Conservation (phyloP, 2,329 filamentous ascomycete species). For the Blastomyces silverae region DNA sequence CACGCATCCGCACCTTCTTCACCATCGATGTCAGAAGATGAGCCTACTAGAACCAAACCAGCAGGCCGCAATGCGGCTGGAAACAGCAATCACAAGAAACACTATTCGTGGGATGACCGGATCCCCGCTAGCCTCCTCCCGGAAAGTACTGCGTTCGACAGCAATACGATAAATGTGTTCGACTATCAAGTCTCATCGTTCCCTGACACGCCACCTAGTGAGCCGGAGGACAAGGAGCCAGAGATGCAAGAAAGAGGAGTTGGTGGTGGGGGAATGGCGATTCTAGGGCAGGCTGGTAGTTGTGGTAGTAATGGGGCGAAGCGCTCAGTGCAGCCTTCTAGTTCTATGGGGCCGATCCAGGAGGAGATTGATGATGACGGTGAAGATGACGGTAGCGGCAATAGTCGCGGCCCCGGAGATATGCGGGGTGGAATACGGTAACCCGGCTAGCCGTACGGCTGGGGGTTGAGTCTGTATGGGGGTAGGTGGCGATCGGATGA, state of each 20-base stretch:
- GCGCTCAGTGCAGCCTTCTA: background rate
- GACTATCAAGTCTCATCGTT: slow-evolving; percentile 37
- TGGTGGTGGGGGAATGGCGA: slow-evolving; percentile 20
- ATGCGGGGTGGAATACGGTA: background rate
- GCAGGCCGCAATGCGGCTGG: background rate
- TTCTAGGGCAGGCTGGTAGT: slow-evolving; percentile 23
- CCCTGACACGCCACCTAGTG: slow-evolving; percentile 6
- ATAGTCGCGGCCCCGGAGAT: background rate
- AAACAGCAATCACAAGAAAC: background rate
- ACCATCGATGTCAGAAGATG: background rate
- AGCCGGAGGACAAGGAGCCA: slow-evolving; percentile 26
- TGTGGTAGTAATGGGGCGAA: slow-evolving; percentile 16
- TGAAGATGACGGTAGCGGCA: background rate
- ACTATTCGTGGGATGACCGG: slow-evolving; percentile 6
- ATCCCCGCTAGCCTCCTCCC: slow-evolving; percentile 17
- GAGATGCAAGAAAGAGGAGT: slow-evolving; percentile 37
- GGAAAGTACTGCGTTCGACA: background rate
- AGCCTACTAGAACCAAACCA: background rate
- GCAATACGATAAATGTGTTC: slow-evolving; percentile 29
- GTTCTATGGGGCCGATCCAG: background rate
- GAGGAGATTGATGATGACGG: background rate
- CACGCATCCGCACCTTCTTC: background rate
- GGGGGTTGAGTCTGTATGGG: background rate
- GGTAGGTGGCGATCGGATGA: background rate
- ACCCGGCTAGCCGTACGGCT: background rate